These are phyloP conservation scores for Colletotrichum neosansevieriae DNA, from an alignment of 2,329 filamentous ascomycete genomes.

Conservation along the genomic window DNA sequence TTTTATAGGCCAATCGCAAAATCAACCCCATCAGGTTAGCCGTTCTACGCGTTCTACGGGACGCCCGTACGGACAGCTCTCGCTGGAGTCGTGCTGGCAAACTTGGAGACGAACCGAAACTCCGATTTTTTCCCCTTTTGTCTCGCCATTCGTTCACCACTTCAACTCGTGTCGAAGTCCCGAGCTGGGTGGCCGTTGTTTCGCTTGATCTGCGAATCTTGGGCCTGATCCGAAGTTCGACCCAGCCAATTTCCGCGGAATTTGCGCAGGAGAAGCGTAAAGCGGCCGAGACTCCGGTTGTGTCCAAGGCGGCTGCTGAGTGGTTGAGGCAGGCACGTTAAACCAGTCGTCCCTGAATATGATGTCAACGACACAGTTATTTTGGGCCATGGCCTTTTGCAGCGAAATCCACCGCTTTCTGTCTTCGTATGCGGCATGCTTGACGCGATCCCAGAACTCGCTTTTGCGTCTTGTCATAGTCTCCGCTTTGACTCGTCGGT, in stretches of 20 bases:
- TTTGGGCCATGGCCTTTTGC: constrained; percentile 34
- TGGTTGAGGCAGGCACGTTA: neutral
- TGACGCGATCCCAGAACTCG: constrained; percentile 31
- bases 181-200: neutral
- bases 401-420: constrained; percentile 29
- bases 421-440: constrained; percentile 9
- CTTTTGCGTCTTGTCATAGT: constrained; percentile 6
- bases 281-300: neutral
- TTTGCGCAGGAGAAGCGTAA: neutral
- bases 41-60: no score
- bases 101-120: no score
- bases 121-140: neutral
- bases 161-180: constrained; percentile 28
- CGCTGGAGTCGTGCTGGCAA: no score
- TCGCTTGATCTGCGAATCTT: neutral
- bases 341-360: constrained; percentile 24
- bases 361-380: constrained; percentile 37
- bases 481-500: neutral
- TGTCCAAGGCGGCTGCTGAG: neutral
- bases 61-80: no score
- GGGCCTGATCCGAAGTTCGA: neutral
- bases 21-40: no score
- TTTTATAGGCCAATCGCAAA: no score
- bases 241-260: neutral
- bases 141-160: neutral